These are phyloP conservation scores for Paraconiothyrium sp. DNA, from an alignment of 2,329 filamentous ascomycete genomes.

Conservation along the genomic window DNA sequence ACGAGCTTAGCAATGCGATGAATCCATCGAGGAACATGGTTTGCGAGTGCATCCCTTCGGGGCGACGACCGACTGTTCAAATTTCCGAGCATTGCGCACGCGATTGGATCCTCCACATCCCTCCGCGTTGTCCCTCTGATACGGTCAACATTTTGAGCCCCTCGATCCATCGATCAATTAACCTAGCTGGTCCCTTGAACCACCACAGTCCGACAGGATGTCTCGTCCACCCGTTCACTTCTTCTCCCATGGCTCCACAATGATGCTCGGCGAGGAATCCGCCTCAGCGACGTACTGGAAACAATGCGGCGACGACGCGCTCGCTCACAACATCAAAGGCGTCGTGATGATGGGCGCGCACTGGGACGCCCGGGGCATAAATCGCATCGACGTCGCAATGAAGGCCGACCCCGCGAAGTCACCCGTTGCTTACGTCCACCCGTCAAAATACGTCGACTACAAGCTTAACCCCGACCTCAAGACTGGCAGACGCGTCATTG, in stretches of 20 bases:
- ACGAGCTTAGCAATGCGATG: background rate
- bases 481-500: slow-evolving; percentile 61
- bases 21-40: background rate
- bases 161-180: no score
- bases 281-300: slow-evolving; percentile 72
- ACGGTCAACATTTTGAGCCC: no score
- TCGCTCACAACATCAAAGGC: slow-evolving; percentile 67
- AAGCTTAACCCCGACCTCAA: slow-evolving; percentile 67
- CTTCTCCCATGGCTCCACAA: slow-evolving; percentile 76
- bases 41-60: background rate
- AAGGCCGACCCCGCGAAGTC: slow-evolving; percentile 69
- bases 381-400: slow-evolving; percentile 67
- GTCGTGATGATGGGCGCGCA: slow-evolving; percentile 76
- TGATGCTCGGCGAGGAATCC: slow-evolving; percentile 75
- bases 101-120: background rate
- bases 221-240: slow-evolving; percentile 67
- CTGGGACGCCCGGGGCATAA: slow-evolving; percentile 67
- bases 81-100: background rate
- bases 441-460: slow-evolving; percentile 71
- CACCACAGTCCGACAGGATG: slow-evolving; percentile 25
- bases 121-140: no score
- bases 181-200: background rate
- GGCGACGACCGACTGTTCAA: background rate
- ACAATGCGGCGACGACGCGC: slow-evolving; percentile 69
- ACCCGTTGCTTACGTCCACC: slow-evolving; percentile 73